phyloP scores from a whole-genome alignment of 1,284 basidiomycete species.

The Bondarzewia mesenterica region DNA sequence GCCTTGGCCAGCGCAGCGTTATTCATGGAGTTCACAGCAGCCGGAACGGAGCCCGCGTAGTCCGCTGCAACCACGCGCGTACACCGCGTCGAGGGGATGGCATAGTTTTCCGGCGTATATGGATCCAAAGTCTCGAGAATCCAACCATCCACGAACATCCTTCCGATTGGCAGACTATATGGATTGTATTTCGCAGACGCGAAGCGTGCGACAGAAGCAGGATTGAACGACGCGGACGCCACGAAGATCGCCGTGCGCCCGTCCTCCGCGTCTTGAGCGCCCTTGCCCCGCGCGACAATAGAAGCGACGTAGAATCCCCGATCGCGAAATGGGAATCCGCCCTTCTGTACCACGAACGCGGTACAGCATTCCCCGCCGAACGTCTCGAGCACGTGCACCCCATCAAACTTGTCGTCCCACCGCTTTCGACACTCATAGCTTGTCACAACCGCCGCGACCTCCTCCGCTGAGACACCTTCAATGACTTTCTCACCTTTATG shows the following conservation, averaged over 20 bases:
- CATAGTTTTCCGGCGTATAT: slow-evolving; percentile 90
- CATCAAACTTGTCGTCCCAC: slow-evolving; percentile 84
- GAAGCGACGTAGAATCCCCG: slow-evolving; percentile 81
- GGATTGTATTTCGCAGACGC: slow-evolving; percentile 72
- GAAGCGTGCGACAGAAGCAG: slow-evolving; percentile 51
- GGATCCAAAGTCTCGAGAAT: slow-evolving; percentile 95
- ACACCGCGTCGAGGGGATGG: slow-evolving; percentile 91
- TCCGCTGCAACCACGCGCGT: slow-evolving; percentile 86
- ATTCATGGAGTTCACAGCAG: slow-evolving; percentile 82
- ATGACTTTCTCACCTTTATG: slow-evolving; percentile 90
- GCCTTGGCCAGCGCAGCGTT: slow-evolving; percentile 70
- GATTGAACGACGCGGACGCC: slow-evolving; percentile 71
- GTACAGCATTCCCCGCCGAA: slow-evolving; percentile 76
- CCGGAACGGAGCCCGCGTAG: slow-evolving; percentile 82
- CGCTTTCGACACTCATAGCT: slow-evolving; percentile 67
- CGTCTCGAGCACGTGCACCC: slow-evolving; percentile 62
- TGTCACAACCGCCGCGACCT: slow-evolving; percentile 68
- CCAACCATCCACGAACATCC: slow-evolving; percentile 91
- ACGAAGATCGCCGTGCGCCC: slow-evolving; percentile 59
- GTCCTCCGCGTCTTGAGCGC: slow-evolving; percentile 21
- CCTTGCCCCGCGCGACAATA: slow-evolving; percentile 52
- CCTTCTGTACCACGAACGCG: slow-evolving; percentile 62
- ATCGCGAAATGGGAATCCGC: slow-evolving; percentile 87
- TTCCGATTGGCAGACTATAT: slow-evolving; percentile 66
- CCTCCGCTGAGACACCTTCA: slow-evolving; percentile 91